Evolutionary conservation across 352 stramenopile species (phyloP), one percentile per base, ranked within the genome.

Genomic region (Globisporangium sylvaticum): DNA sequence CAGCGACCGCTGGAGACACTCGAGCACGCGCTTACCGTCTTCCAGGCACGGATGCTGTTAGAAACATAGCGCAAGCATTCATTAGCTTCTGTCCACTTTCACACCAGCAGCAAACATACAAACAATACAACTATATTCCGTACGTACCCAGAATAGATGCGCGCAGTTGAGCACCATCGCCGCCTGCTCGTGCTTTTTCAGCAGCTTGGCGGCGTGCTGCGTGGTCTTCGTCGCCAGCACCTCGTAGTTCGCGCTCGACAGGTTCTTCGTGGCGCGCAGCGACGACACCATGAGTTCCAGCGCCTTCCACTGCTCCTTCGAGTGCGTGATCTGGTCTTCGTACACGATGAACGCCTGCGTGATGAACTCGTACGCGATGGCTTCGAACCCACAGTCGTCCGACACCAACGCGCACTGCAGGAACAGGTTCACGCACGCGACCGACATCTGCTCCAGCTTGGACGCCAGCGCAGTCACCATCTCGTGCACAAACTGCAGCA

Each of bases 401-500:
- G 94, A 92, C 18, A 91, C 86, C 12, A 98, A 69, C 8, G 97
- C 96, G 63, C 90, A 94, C 75, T 99, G 87, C 4, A 99, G 70
- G 68, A 98, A 99, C 18, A 99, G 79, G 58, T 96, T 96, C 18
- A 99, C 80, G 53, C 84, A 90, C 54, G 77, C 80, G 29, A 92
- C 74, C 20, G 82, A 84, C 61, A 88, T 87, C 42, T 88, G 71
- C 50, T 92, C 85, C 15, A 90, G 65, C 67, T 92, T 91, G 14
- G 85, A 92, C 7, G 84, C 88, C 54, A 99, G 70, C 2, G 89
- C 91, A 7, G 95, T 98, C 57, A 99, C 92, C 58, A 97, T 98
- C 77, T 99, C 95, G 80, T 99, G 97, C 4, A 99, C 83, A 70
- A 99, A 99, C 50, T 99, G 93, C 42, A 99, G 96, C 12, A 98